Evolutionary conservation across 257 asterid species (phyloP).

Genomic region (Forsythia suspensa): DNA sequence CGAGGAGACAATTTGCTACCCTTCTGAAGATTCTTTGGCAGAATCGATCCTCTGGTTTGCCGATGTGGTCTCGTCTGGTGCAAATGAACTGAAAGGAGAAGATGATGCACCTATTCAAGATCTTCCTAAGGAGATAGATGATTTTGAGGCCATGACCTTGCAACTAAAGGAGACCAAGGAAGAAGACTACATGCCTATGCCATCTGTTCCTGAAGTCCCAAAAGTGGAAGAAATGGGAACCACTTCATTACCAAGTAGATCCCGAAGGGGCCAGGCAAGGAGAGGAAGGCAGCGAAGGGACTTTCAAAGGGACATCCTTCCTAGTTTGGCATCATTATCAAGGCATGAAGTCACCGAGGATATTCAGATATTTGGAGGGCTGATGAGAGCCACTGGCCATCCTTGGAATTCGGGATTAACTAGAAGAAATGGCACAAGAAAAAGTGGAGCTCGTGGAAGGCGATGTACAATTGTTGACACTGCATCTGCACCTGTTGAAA

Average conservation of each 20-base stretch:
- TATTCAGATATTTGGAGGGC: slow-evolving; percentile 79
- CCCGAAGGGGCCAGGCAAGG: slow-evolving; percentile 79
- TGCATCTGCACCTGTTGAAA: slow-evolving; percentile 18
- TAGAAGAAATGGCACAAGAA: slow-evolving; percentile 61
- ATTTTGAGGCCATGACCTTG: slow-evolving; percentile 75
- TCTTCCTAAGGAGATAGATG: slow-evolving; percentile 53
- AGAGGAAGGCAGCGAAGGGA: slow-evolving; percentile 90
- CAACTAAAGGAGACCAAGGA: slow-evolving; percentile 60
- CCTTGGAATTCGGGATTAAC: slow-evolving; percentile 53
- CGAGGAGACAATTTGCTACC: slow-evolving; percentile 14
- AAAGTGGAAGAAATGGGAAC: slow-evolving; percentile 41
- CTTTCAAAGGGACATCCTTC: slow-evolving; percentile 86
- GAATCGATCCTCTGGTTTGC: slow-evolving; percentile 39
- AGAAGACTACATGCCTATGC: slow-evolving; percentile 66
- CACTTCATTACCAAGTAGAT: slow-evolving; percentile 28
- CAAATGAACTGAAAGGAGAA: slow-evolving; percentile 28
- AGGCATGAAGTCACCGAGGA: slow-evolving; percentile 90
- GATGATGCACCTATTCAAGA: slow-evolving; percentile 8
- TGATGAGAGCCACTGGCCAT: slow-evolving; percentile 80
- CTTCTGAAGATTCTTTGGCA: slow-evolving; percentile 23
- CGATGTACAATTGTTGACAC: slow-evolving; percentile 48
- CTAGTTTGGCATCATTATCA: slow-evolving; percentile 71
- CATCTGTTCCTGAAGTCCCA: slow-evolving; percentile 46
- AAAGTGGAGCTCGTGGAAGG: slow-evolving; percentile 61
- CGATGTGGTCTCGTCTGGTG: slow-evolving; percentile 28